These are phyloP conservation scores for Cyberlindnera mississippiensis DNA, from an alignment of 805 yeast species.

Conservation along the genomic window DNA sequence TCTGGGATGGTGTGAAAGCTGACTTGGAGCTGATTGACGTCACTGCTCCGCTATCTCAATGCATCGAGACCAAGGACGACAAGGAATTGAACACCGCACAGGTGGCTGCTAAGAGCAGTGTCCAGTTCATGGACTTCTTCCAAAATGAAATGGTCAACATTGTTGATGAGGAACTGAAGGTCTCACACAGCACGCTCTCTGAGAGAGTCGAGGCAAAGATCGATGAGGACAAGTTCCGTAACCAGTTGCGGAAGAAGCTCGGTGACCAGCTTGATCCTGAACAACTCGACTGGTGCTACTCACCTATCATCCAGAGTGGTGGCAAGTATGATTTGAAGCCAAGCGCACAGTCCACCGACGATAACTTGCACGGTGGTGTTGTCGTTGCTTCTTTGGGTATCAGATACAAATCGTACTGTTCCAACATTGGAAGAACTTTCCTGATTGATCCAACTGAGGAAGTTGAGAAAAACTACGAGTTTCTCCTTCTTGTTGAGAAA, in stretches of 20 bases:
- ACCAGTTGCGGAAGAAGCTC: slow-evolving; percentile 46
- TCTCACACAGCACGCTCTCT: slow-evolving; percentile 67
- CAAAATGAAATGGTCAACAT: slow-evolving; percentile 83
- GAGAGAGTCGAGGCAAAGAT: slow-evolving; percentile 78
- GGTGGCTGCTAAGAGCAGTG: slow-evolving; percentile 73
- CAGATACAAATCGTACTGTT: slow-evolving; percentile 84
- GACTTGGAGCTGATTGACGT: slow-evolving; percentile 48
- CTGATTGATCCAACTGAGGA: slow-evolving; percentile 83
- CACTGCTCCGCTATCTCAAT: slow-evolving; percentile 47
- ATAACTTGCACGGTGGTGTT: slow-evolving; percentile 67
- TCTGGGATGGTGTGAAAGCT: slow-evolving; percentile 36
- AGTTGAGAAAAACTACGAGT: slow-evolving; percentile 75
- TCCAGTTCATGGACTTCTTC: slow-evolving; percentile 74
- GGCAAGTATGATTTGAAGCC: slow-evolving; percentile 80
- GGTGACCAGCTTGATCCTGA: slow-evolving; percentile 72
- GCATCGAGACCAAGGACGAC: slow-evolving; percentile 74
- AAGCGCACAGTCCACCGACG: slow-evolving; percentile 70
- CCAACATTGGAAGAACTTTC: slow-evolving; percentile 83
- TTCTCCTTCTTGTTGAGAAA: slow-evolving; percentile 64
- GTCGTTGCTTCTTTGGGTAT: slow-evolving; percentile 82
- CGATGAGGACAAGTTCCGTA: slow-evolving; percentile 71
- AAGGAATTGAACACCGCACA: slow-evolving; percentile 64
- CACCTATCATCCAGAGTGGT: slow-evolving; percentile 88
- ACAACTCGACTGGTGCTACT: slow-evolving; percentile 87
- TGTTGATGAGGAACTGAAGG: slow-evolving; percentile 80